Evolutionary conservation across 495 filamentous ascomycete genomes (phyloP).

Genomic region (Hyaloscypha finlandica): DNA sequence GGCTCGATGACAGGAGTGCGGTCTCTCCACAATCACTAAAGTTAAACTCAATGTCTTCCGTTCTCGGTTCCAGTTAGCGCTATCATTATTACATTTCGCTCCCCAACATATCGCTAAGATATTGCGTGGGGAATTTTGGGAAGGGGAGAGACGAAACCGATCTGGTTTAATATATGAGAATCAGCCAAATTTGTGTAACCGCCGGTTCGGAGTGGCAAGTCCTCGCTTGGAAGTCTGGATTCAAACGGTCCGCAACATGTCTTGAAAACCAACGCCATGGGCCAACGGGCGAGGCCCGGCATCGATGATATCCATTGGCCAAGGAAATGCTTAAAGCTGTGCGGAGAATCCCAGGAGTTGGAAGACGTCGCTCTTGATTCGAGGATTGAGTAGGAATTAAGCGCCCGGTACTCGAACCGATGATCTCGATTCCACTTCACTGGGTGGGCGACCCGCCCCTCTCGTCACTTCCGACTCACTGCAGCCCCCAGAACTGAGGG

Average conservation of each 20-base stretch:
- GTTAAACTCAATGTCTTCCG: background rate
- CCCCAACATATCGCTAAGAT: background rate
- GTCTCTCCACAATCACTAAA: background rate
- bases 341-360: background rate
- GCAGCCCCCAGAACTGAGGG: constrained; percentile 2
- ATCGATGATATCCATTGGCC: background rate
- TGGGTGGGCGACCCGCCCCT: background rate
- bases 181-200: background rate
- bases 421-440: background rate
- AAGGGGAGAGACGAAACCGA: background rate
- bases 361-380: background rate
- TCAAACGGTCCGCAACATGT: background rate
- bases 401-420: background rate
- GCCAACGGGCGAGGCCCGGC: background rate
- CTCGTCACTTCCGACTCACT: too few species aligned
- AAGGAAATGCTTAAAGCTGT: background rate
- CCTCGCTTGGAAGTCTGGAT: background rate
- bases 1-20: background rate
- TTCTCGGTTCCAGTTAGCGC: background rate
- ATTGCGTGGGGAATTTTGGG: too few species aligned
- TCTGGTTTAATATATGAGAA: background rate
- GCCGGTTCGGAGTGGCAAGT: background rate
- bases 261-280: background rate
- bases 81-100: background rate
- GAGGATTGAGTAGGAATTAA: background rate